Base-by-base conservation (phyloP, 129 eudicot species). In the Chrysanthemum makinoi region DNA sequence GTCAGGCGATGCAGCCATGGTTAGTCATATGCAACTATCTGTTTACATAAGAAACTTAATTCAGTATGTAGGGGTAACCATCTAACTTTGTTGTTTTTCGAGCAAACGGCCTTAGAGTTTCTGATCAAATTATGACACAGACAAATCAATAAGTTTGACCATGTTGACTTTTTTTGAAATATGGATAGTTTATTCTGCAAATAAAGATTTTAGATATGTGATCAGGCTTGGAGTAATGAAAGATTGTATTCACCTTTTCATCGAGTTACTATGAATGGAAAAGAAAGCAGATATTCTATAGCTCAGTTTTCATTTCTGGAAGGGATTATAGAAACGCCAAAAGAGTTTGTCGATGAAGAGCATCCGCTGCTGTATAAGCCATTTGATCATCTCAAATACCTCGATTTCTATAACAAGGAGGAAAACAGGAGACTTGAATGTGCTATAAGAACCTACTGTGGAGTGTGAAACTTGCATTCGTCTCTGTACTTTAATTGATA, bases 211-310 rank as follows among this genome's bases (percentile, higher is more conserved):
- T 22, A 12, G 10, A 15, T 43, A 50, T 28, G 3, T 12, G 14
- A 47, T 22, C 52, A 90, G 97, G 97, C 91, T 28, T 90, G 97
- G 97, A 90, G 95, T 80, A 90, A 90, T 17, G 67, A 79, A 54
- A 85, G 95, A 68, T 70, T 87, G 78, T 65, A 81, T 66, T 83
- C 95, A 13, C 91, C 97, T 8, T 85, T 77, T 44, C 95, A 90
- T 53, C 63, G 91, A 66, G 95, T 90, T 70, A 90, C 78, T 7
- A 85, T 90, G 89, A 85, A 81, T 65, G 91, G 87, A 33, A 82
- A 82, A 10, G 82, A 79, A 63, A 75, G 80, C 59, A 75, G 95
- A 78, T 87, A 85, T 68, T 85, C 95, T 2, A 69, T 83, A 22
- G 97, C 87, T 2, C 90, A 83, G 22, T 90, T 90, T 75, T 83